phyloP scores from a whole-genome alignment of 202 grass and related monocot species.

The Panicum hallii region DNA sequence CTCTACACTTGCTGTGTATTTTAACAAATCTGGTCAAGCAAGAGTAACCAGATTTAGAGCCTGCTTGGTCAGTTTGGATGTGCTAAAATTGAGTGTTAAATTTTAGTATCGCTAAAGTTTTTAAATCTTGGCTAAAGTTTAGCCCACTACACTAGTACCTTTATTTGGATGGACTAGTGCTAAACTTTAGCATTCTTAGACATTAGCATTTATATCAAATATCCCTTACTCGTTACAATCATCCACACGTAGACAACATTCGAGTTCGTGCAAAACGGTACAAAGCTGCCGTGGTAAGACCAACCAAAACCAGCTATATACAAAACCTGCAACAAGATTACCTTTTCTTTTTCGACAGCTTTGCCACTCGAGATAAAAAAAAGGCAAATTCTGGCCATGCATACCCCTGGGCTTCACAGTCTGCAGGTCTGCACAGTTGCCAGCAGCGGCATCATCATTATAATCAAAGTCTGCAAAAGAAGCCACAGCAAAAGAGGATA shows the following conservation, averaged over 20 bases:
- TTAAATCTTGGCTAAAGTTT: too few relatives aligned
- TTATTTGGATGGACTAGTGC: too few relatives aligned
- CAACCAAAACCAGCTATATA: not conserved
- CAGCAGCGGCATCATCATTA: conserved; percentile 36
- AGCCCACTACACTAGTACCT: too few relatives aligned
- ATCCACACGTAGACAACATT: not conserved
- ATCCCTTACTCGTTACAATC: not conserved
- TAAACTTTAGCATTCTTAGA: too few relatives aligned
- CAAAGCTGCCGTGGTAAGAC: not conserved
- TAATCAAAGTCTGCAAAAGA: conserved; percentile 38
- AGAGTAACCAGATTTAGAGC: not conserved
- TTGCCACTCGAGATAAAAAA: conserved; percentile 36
- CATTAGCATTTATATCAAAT: too few relatives aligned
- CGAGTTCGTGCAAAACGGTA: not conserved
- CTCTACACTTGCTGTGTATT: not conserved
- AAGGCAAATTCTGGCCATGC: conserved; percentile 34
- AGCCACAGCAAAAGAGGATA: conserved; percentile 19
- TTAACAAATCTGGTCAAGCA: not conserved
- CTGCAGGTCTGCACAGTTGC: conserved; percentile 33
- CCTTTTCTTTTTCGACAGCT: not conserved
- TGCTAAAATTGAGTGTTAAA: too few relatives aligned
- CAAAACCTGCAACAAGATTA: not conserved
- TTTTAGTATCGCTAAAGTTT: too few relatives aligned
- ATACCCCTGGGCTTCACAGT: conserved; percentile 22
- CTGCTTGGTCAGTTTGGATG: too few relatives aligned